Evolutionary conservation across 2,329 filamentous ascomycete genomes (phyloP), one percentile per base, ranked within the genome.

Genomic region (Alternaria hordeiaustralica): DNA sequence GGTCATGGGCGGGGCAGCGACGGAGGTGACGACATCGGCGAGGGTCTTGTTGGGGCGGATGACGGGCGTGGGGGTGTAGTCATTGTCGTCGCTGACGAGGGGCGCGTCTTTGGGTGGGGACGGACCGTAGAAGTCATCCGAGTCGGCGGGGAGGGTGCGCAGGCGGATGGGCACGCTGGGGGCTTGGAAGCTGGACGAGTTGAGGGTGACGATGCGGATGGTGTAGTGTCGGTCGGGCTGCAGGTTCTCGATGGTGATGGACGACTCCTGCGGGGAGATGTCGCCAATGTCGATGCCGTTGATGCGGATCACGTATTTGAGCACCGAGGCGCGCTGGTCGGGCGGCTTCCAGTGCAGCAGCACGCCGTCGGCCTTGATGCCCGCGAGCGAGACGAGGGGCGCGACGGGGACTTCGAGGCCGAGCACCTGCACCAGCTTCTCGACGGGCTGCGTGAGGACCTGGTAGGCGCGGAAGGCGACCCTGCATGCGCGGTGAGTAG

Each of bases 271-370:
- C 71, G 89, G 89, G 67, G 88, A 90, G 47, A 94, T 93, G 75
- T 97, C 93, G 72, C 94, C 96, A 68, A 97, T 92, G 82, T 93
- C 93, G 46, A 95, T 90, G 45, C 95, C 95, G 80, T 99, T 98
- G 68, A 99, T 90, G 78, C 97, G 93, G 56, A 99, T 93, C 49
- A 95, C 87, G 77, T 97, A 96, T 81, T 94, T 96, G 57, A 93
- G 87, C 58, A 96, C 92, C 3, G 92, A 87, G 65, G 86, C 85
- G 46, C 87, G 84, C 67, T 85, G 84, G 66, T 88, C 87, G 0
- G 92, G 90, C 63, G 90, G 88, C 65, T 94, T 93, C 96, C 96
- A 99, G 79, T 94, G 94, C 46, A 99, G 86, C 28, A 94, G 92
- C 30, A 96, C 92, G 60, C 94, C 92, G 78, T 96, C 92, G 26